Evolutionary conservation across 768 basidiomycete genomes (phyloP).

Genomic region (Albatrellus ellisii): DNA sequence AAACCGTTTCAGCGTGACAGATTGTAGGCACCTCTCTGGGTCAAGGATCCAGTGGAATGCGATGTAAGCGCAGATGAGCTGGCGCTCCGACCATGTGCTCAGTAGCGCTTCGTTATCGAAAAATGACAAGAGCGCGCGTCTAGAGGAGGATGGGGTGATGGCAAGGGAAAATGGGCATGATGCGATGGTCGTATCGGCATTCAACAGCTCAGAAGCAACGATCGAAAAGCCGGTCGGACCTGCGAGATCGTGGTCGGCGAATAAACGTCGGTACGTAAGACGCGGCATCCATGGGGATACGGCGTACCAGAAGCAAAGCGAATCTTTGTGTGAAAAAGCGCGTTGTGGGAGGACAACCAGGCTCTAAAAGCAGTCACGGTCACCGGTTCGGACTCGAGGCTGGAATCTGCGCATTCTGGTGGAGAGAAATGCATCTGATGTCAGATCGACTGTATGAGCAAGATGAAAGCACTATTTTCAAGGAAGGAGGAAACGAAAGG

Average conservation of each 20-base stretch:
- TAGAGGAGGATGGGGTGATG: constrained; percentile 41
- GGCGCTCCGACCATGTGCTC: constrained; percentile 43
- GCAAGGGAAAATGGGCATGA: constrained; percentile 55
- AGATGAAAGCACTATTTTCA: no score
- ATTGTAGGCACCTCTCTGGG: constrained; percentile 22
- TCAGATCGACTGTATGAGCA: no score
- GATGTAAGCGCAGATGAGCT: constrained; percentile 57
- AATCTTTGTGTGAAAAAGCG: constrained; percentile 35
- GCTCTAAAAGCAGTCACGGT: constrained; percentile 23
- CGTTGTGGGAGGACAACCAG: constrained; percentile 40
- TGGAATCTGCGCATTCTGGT: no score
- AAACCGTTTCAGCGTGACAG: neutral
- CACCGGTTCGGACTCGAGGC: constrained; percentile 8
- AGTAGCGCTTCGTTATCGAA: constrained; percentile 19
- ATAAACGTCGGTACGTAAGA: neutral
- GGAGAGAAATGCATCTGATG: no score
- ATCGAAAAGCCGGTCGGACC: constrained; percentile 30
- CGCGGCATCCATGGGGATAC: neutral
- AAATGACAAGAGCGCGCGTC: constrained; percentile 28
- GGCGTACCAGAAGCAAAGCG: constrained; percentile 33
- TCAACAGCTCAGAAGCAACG: constrained; percentile 34
- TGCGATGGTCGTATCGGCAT: constrained; percentile 40
- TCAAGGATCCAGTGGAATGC: constrained; percentile 45
- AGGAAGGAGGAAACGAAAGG: no score
- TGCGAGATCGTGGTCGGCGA: neutral